Evolutionary conservation across 176 grass and related monocot genomes (phyloP), one percentile per base, ranked within the genome.

Genomic region (Cenchrus purpureus): DNA sequence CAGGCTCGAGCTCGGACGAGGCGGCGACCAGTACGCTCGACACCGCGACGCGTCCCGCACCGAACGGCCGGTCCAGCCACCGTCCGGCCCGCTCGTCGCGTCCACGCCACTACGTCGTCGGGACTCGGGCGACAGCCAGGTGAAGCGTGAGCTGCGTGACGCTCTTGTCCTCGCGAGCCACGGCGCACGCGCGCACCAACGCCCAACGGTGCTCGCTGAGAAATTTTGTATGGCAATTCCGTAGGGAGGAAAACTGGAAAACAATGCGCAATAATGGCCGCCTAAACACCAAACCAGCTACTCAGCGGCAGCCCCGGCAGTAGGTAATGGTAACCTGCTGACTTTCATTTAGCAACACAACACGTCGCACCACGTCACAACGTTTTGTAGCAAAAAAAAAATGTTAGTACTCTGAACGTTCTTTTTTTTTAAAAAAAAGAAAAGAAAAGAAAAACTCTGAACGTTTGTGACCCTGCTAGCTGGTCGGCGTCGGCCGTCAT

Each of bases 51-150:
- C 42, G 72, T 70, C 80, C 74, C 49, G 37, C 37, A 74, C 69
- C 76, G 52, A 74, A 68, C 69, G 25, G 13, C 75, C 75, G 65
- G 74, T 63, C 25, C 49, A 46, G 70, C 71, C 85, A 19, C 40
- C 48, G 69, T 58, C 32, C 25, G 19, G 31, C 8, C 71, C 50
- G 49, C 49, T 32, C 48, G 46, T 73, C 43, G 17, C 42, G 75
- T 68, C 73, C 52, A 77, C 79, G 46, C 31, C 12, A 86, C 49
- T 9, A 0, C 58, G 17, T 25, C 15, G 48, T 49, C 8, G 31
- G 31, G 31, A 32, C 3, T 40, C 37, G 37, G 48, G 9, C 49
- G 16, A n/a, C 6, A 1, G 31, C 31, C 31, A 32, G 71, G 10
- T 4, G 40, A 45, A 45, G 40, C 4, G 48, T 62, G 84, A 25